Conservation (phyloP, 1,139 yeast genomes). For the Candida albicans region DNA sequence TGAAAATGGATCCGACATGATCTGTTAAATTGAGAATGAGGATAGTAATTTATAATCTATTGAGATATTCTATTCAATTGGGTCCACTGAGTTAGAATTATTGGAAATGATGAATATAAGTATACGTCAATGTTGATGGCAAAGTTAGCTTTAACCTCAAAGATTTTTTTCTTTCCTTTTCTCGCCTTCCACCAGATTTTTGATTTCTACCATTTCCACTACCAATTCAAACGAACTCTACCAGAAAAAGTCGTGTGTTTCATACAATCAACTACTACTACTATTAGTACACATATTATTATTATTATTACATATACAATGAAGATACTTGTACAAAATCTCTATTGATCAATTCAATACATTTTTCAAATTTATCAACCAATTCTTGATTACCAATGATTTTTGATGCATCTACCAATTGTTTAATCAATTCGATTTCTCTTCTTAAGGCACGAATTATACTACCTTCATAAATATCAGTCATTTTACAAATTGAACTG, state of each 20-base stretch:
- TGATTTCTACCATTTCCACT: slow-evolving; percentile 1
- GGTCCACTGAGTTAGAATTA: slow-evolving; percentile 19
- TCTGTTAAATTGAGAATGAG: slow-evolving; percentile 1
- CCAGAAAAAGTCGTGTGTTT: background rate
- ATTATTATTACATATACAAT: slow-evolving; percentile 59
- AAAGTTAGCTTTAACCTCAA: slow-evolving; percentile 46
- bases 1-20: slow-evolving; percentile 52
- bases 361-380: slow-evolving; percentile 85
- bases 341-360: slow-evolving; percentile 83
- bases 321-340: slow-evolving; percentile 97
- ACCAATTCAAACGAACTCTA: background rate
- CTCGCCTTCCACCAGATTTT: background rate
- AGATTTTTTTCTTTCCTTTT: background rate
- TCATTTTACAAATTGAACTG: slow-evolving; percentile 97
- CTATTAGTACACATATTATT: background rate
- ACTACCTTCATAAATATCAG: slow-evolving; percentile 97
- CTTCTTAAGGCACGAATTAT: slow-evolving; percentile 92
- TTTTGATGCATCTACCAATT: slow-evolving; percentile 85
- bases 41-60: too few species aligned
- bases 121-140: slow-evolving; percentile 34
- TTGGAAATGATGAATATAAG: background rate
- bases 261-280: too few species aligned
- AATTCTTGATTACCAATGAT: slow-evolving; percentile 87
- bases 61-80: slow-evolving; percentile 23
- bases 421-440: slow-evolving; percentile 88